Evolutionary conservation across 768 basidiomycete genomes (phyloP).

Genomic region (Boletus coccyginus): DNA sequence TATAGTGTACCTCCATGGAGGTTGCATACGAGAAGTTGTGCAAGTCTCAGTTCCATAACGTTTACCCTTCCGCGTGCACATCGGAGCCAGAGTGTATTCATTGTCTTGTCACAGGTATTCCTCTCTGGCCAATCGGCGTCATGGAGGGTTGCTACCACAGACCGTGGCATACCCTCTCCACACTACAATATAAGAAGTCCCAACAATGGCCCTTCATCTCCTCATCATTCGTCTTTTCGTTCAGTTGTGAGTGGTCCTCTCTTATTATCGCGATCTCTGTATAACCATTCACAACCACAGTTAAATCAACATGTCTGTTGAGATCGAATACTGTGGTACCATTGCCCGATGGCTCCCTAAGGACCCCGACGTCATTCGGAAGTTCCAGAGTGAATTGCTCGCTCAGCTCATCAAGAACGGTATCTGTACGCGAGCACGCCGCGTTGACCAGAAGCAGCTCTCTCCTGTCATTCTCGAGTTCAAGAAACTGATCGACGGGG

Average conservation of each 20-base stretch:
- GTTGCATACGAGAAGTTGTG: neutral
- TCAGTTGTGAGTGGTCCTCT: conserved; percentile 1
- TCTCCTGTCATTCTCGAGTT: conserved; percentile 17
- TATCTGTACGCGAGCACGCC: conserved; percentile 8
- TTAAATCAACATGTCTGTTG: conserved; percentile 9
- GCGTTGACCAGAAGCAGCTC: conserved; percentile 8
- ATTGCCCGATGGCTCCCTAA: conserved; percentile 21
- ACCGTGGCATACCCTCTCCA: neutral
- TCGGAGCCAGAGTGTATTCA: neutral
- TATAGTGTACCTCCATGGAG: neutral
- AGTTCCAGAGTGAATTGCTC: conserved; percentile 25
- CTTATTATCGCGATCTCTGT: neutral
- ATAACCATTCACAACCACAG: neutral
- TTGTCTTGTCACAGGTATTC: neutral
- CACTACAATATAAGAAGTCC: conserved; percentile 1
- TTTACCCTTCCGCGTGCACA: neutral
- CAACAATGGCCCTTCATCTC: neutral
- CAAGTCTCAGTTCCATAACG: neutral
- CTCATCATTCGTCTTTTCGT: neutral
- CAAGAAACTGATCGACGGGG: conserved; percentile 21
- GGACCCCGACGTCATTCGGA: conserved; percentile 10
- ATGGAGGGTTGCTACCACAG: neutral
- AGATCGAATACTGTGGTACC: conserved; percentile 20
- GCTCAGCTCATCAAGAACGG: conserved; percentile 18
- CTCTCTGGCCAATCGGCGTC: neutral